A percentile compares a stretch with the other conserved stretches of the same genome.
phyloP scores from a whole-genome alignment of 2,329 filamentous ascomycete species.

The Talaromyces sp. region DNA sequence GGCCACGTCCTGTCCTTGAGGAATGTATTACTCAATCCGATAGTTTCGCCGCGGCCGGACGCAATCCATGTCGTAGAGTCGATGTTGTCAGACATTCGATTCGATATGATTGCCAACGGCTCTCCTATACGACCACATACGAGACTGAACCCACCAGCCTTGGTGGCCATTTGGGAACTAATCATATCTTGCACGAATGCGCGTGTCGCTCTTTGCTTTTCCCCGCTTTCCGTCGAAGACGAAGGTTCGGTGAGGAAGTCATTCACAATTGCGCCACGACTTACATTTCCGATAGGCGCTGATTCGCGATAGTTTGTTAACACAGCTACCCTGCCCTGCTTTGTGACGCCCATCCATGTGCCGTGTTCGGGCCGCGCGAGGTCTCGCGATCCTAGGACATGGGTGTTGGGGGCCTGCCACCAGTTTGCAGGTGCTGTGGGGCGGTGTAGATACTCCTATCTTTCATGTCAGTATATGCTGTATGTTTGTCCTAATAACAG shows the following conservation, averaged over 20 bases:
- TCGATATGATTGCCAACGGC: constrained; percentile 59
- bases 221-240: constrained; percentile 24
- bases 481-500: neutral
- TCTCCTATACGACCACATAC: constrained; percentile 56
- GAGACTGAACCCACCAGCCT: constrained; percentile 62
- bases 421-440: constrained; percentile 58
- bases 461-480: neutral
- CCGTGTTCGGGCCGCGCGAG: constrained; percentile 58
- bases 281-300: constrained; percentile 46
- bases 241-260: constrained; percentile 51
- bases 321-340: constrained; percentile 58
- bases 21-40: constrained; percentile 60
- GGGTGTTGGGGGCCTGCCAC: constrained; percentile 55
- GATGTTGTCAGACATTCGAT: constrained; percentile 52
- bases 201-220: constrained; percentile 34
- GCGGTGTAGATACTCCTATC: constrained; percentile 60
- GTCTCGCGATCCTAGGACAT: constrained; percentile 61
- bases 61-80: constrained; percentile 53
- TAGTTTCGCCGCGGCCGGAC: constrained; percentile 48
- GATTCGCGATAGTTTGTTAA: constrained; percentile 64
- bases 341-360: constrained; percentile 63
- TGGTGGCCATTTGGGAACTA: constrained; percentile 51
- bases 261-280: constrained; percentile 59
- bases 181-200: constrained; percentile 55
- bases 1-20: constrained; percentile 60